Conservation (phyloP, 208 protist genomes). For the Trypanosoma mega region DNA sequence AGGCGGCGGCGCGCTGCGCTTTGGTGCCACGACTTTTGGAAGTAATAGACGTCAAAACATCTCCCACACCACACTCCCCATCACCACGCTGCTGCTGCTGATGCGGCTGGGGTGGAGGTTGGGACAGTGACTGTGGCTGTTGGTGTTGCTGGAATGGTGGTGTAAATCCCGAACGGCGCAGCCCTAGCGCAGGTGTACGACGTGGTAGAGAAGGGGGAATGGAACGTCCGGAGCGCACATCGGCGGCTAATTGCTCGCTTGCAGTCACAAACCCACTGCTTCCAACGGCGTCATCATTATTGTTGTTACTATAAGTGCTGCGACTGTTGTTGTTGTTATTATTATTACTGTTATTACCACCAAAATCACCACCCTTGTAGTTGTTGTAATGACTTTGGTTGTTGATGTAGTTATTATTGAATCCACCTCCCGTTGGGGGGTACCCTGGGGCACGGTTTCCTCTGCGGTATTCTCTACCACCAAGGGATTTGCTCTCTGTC, state of each 20-base stretch:
- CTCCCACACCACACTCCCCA: not conserved
- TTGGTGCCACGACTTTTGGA: not conserved
- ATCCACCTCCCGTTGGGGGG: no score
- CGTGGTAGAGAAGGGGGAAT: conserved; percentile 37
- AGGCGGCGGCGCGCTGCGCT: not conserved
- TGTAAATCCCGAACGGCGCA: conserved; percentile 57
- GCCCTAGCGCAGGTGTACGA: conserved; percentile 55
- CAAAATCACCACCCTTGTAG: no score
- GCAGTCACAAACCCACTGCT: conserved; percentile 60
- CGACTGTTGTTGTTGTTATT: not conserved
- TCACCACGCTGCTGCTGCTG: conserved; percentile 1
- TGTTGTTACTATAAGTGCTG: not conserved
- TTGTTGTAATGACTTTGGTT: no score
- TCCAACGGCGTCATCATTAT: not conserved
- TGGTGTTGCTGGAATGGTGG: conserved; percentile 54
- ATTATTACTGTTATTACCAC: no score
- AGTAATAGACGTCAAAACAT: not conserved
- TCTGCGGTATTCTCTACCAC: no score
- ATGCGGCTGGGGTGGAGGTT: conserved; percentile 12
- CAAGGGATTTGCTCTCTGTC: no score
- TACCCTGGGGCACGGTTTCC: no score
- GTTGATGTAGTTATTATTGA: no score
- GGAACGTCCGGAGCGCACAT: conserved; percentile 42
- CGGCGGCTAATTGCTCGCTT: conserved; percentile 47
- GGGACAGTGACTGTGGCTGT: conserved; percentile 23